Evolutionary conservation across 176 grass and related monocot species (phyloP), one percentile per base, ranked within the genome.

Genomic region (Cocos nucifera): DNA sequence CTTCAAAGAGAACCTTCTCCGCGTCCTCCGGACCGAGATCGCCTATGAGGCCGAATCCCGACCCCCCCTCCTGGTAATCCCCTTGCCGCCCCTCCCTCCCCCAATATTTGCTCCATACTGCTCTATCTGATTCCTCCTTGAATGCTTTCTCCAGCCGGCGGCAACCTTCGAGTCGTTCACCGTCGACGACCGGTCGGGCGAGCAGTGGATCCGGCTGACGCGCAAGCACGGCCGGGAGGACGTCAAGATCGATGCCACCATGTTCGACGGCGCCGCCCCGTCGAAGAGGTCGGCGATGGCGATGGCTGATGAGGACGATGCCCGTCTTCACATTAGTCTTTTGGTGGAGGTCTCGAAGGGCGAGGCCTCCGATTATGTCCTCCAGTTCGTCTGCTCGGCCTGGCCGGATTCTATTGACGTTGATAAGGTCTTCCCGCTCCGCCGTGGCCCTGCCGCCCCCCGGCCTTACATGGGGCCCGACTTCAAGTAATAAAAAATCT

Each of bases 321-420:
- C 26, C 8, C 85, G 80, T 63, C n/a, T 75, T 19, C 87, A 91
- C 75, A 85, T 97, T 54, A 91, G 64, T 56, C 78, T 97, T 44
- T 53, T 77, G 6, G 75, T 91, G 20, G 78, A 91, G 78, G 81
- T 91, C 26, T 61, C 72, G 23, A 87, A 75, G 78, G 61, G 62
- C 9, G 50, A 66, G 17, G 70, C 69, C 10, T 79, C 78, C 4
- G 75, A 64, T 17, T 0, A 61, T 15, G 61, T 32, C 20, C 78
- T 90, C 59, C 79, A 62, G 56, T 97, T 97, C 28, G 57, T 71
- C 51, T 91, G 87, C 69, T 83, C 84, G 3, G 84, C 92, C 20
- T 97, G 83, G 87, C 87, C 92, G 1, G 87, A 97, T 50, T 81
- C 83, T 19, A 16, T 97, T 56, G 78, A 91, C 50, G 66, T 97